Percentiles rank a stretch among this genome's conserved stretches.
Evolutionary conservation across 192 early-diverging fungal species (phyloP).

Genomic region (Backusella mclennaniae): DNA sequence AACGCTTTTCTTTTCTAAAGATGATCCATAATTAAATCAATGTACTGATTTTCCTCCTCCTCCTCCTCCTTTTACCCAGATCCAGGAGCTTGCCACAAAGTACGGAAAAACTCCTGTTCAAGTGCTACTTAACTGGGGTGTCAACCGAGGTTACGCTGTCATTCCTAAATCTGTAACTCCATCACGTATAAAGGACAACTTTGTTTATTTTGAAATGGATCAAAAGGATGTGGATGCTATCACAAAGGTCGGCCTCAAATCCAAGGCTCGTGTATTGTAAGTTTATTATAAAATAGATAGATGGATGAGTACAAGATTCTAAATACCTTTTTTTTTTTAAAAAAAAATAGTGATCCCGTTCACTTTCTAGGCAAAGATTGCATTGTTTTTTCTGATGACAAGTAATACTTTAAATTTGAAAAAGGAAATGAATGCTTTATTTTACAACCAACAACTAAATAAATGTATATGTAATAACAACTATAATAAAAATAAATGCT

Average conservation of each 20-base stretch:
- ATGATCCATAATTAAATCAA: neutral
- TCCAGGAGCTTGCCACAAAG: conserved; percentile 39
- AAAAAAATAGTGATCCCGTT: neutral
- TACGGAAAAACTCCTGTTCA: conserved; percentile 49
- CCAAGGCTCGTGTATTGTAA: neutral
- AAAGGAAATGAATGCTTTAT: too few species aligned
- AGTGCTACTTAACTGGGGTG: conserved; percentile 53
- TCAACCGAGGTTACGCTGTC: conserved; percentile 51
- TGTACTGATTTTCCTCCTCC: neutral
- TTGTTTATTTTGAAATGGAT: conserved; percentile 41
- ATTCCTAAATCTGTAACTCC: conserved; percentile 67
- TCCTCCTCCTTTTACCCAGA: conserved; percentile 25
- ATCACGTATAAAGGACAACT: conserved; percentile 54
- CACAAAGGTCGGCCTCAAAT: neutral
- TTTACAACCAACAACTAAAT: too few species aligned
- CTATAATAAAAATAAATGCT: too few species aligned
- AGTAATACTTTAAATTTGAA: too few species aligned
- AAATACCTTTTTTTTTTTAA: neutral
- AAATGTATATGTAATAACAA: too few species aligned
- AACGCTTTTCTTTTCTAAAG: neutral
- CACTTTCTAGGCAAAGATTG: neutral
- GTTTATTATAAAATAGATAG: neutral
- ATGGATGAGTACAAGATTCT: neutral
- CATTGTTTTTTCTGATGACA: neutral
- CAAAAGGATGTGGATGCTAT: conserved; percentile 23